These are phyloP conservation scores for Nigrospora sphaerica DNA, from an alignment of 2,329 filamentous ascomycete species.

Conservation along the genomic window DNA sequence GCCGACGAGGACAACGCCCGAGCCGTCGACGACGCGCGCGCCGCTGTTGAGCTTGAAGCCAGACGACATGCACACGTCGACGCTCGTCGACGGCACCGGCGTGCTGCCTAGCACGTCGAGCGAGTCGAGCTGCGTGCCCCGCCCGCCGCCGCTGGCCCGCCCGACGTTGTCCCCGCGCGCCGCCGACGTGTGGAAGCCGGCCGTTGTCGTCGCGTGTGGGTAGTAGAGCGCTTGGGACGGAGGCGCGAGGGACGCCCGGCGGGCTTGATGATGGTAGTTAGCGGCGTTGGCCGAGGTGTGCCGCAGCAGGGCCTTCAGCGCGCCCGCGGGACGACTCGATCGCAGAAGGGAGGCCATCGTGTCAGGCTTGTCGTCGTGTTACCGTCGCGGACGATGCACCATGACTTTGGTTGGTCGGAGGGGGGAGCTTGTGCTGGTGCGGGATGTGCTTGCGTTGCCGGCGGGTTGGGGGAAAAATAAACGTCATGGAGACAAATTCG, in stretches of 20 bases:
- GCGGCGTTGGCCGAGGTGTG: no score
- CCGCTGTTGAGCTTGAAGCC: conserved; percentile 87
- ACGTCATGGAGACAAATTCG: no score
- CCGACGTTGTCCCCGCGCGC: background rate
- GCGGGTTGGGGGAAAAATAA: no score
- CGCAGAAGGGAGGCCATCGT: background rate
- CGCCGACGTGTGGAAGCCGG: conserved; percentile 12
- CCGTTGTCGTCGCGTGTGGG: background rate
- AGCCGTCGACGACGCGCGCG: conserved; percentile 58
- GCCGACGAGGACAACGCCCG: conserved; percentile 70
- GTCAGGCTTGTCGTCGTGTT: background rate
- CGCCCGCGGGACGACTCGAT: background rate
- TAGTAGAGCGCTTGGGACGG: no score
- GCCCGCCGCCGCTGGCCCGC: background rate
- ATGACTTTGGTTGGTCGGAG: background rate
- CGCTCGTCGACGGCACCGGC: conserved; percentile 69
- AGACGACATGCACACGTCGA: conserved; percentile 74
- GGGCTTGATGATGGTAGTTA: no score
- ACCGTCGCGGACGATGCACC: background rate
- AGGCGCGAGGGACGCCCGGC: no score
- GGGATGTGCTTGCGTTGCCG: no score
- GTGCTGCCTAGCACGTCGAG: conserved; percentile 74
- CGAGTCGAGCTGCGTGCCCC: conserved; percentile 50
- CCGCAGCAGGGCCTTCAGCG: background rate
- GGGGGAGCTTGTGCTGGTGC: no score